Percentiles rank a stretch among this genome's conserved stretches.
phyloP scores from a whole-genome alignment of 2,329 filamentous ascomycete genomes.

The Botryotinia narcissicola region DNA sequence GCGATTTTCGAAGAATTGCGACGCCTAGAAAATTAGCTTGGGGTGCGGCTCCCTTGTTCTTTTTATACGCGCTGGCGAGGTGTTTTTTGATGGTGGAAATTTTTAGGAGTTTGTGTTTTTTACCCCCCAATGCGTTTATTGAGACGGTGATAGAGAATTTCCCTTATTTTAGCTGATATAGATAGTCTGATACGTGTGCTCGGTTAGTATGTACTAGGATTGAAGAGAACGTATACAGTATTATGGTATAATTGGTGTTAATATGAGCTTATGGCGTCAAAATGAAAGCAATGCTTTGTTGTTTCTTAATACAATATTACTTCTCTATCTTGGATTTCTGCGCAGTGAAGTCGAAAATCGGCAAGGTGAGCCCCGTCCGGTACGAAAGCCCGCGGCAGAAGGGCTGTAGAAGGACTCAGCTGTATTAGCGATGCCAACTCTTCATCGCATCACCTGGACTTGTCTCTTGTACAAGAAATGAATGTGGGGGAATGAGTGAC shows the following conservation, averaged over 20 bases:
- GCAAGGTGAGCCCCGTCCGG: not conserved
- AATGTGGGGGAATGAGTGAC: not conserved
- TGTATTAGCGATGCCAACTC: not conserved
- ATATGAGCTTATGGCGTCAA: not conserved
- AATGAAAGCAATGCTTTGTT: not conserved
- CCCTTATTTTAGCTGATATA: not conserved
- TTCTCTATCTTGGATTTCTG: not conserved
- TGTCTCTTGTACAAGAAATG: not conserved
- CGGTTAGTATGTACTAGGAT: not conserved
- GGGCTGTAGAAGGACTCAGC: not conserved
- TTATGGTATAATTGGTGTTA: not conserved
- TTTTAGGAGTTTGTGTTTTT: not conserved
- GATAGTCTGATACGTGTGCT: not conserved
- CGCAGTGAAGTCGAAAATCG: not conserved
- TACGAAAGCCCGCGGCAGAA: no score
- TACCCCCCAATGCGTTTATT: conserved; percentile 12
- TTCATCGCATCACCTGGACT: not conserved
- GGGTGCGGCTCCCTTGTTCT: conserved; percentile 9
- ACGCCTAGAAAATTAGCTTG: not conserved
- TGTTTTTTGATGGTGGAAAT: conserved; percentile 20
- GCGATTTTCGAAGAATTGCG: not conserved
- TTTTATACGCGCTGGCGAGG: conserved; percentile 15
- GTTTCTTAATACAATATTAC: not conserved
- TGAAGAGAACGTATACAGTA: not conserved
- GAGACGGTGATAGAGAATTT: not conserved